Percentiles rank a stretch among this genome's conserved stretches.
phyloP scores from a whole-genome alignment of 2,329 filamentous ascomycete genomes.

The Ceratocystis ficicola region DNA sequence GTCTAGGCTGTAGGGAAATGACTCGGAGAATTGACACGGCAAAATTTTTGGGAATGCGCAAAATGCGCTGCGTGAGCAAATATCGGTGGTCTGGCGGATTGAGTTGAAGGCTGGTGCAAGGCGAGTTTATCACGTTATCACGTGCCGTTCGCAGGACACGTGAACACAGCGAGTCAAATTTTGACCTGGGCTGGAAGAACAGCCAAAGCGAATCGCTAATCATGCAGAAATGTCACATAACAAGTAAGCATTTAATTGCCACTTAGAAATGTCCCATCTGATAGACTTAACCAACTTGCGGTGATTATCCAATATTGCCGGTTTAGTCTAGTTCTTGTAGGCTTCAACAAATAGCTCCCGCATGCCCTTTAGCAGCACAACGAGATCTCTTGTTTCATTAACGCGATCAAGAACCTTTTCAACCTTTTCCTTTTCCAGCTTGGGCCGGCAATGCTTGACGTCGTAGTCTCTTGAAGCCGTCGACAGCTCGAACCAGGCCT shows the following conservation, averaged over 20 bases:
- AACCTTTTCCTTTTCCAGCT: constrained; percentile 65
- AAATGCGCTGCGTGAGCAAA: neutral
- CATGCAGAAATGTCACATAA: neutral
- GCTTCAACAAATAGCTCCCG: constrained; percentile 62
- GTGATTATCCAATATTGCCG: neutral
- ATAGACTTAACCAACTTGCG: neutral
- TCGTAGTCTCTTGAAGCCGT: constrained; percentile 75
- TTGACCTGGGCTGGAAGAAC: neutral
- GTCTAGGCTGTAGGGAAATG: neutral
- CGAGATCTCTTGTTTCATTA: constrained; percentile 68
- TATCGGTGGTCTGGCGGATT: neutral
- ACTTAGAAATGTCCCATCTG: neutral
- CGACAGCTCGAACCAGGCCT: constrained; percentile 87
- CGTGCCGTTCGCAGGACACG: neutral
- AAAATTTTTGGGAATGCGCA: neutral
- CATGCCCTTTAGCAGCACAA: constrained; percentile 67
- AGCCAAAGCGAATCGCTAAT: neutral
- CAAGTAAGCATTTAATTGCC: neutral
- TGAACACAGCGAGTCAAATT: neutral
- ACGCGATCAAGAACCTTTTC: constrained; percentile 65
- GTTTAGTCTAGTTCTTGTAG: constrained; percentile 33
- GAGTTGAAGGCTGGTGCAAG: neutral
- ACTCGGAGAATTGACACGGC: neutral
- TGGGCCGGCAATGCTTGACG: constrained; percentile 68
- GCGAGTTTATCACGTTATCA: neutral